Base-by-base conservation (phyloP, 2,329 filamentous ascomycete species). In the Fusarium subglutinans region DNA sequence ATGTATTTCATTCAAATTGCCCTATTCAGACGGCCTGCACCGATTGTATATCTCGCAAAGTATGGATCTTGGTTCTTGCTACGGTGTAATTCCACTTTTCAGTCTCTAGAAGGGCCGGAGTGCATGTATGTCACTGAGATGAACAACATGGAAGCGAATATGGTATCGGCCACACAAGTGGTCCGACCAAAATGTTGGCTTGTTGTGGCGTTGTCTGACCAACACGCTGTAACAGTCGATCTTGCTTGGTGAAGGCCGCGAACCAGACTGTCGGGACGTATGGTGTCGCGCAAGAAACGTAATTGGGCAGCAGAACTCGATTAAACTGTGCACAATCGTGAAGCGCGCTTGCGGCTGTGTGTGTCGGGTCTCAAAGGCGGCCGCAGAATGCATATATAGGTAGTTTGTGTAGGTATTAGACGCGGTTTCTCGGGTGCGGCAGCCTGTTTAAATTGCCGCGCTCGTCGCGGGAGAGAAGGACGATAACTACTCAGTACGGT, bases 211-310 rank as follows among this genome's bases (percentile, higher is more conserved):
- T 53, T 68, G 65, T 63, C 63, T 66, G 61, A 65, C 53, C 57
- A 74, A 65, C 70, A 70, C 63, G 61, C 65, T 74, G 75, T 67
- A 70, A 73, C 75, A 76, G 59, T 59, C 72, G 63, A 76, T 76
- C 73, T 76, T 71, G 70, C 69, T 56, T 72, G 61, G 62, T 68
- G 62, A 73, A 70, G 76, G 66, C 75, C 69, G 54, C 53, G 72
- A 71, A 60, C 76, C 76, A 61, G 47, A 64, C 75, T 76, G 76
- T 75, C 76, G 76, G 76, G 76, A 72, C 76, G 22, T 54, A 40
- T 50, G 47, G 63, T 59, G 50, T 69, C 48, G 51, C 43, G 54
- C 63, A 74, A 61, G 51, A 60, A 35, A 69, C 43, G 45, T 62
- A 67, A 76, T 76, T 77, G 75, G 75, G 66, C 67, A 64, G 62